Conservation (phyloP, 192 early-diverging fungal species). For the Podila clonocystis region DNA sequence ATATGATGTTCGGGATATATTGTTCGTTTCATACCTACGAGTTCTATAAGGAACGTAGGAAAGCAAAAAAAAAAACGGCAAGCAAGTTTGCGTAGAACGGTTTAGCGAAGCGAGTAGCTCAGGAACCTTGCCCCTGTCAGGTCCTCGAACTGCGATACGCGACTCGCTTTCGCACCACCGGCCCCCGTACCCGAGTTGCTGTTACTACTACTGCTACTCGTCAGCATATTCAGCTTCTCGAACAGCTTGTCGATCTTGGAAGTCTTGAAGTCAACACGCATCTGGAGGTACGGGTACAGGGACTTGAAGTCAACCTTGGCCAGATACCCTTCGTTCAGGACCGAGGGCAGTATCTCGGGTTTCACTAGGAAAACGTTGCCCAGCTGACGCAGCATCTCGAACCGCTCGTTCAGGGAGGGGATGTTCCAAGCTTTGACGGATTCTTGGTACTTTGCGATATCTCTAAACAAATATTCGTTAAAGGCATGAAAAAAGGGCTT, state of each 20-base stretch:
- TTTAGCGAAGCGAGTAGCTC: constrained; percentile 11
- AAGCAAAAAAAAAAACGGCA: neutral
- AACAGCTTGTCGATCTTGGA: constrained; percentile 67
- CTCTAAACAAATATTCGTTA: no score
- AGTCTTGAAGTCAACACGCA: constrained; percentile 86
- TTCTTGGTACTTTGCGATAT: constrained; percentile 95
- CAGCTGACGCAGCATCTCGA: constrained; percentile 90
- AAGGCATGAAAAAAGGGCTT: no score
- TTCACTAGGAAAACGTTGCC: constrained; percentile 94
- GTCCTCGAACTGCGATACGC: constrained; percentile 25
- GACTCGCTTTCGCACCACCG: neutral
- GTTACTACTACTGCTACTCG: neutral
- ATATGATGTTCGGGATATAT: neutral
- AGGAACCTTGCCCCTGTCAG: constrained; percentile 19
- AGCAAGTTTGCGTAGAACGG: neutral
- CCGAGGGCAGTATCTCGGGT: constrained; percentile 88
- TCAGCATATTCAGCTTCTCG: constrained; percentile 34
- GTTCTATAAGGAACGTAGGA: neutral
- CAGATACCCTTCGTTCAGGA: constrained; percentile 88
- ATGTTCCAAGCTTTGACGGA: constrained; percentile 79
- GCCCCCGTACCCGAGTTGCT: neutral
- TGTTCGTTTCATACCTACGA: neutral
- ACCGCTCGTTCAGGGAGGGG: constrained; percentile 80
- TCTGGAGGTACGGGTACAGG: constrained; percentile 88
- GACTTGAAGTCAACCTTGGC: constrained; percentile 80